Percentiles rank a stretch among this genome's conserved stretches.
These are phyloP conservation scores for Umbelopsis ramanniana DNA, from an alignment of 192 early-diverging fungal species.

Conservation along the genomic window DNA sequence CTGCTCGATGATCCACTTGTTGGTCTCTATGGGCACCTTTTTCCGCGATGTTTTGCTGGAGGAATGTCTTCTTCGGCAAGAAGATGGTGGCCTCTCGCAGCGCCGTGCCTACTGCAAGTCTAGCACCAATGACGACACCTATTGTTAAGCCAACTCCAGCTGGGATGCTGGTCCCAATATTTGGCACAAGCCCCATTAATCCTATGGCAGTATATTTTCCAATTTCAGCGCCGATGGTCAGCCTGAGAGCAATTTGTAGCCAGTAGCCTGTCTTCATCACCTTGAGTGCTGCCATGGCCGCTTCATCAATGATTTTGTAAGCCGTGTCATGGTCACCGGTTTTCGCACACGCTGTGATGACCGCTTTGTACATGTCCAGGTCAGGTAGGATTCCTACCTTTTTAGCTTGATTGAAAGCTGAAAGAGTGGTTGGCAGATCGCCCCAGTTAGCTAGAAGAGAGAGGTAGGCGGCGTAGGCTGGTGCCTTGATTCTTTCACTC, in stretches of 20 bases:
- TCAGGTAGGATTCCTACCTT: conserved; percentile 13
- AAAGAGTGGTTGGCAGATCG: conserved; percentile 2
- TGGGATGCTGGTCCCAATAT: neutral
- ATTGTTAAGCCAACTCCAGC: conserved; percentile 1
- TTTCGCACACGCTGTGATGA: conserved; percentile 23
- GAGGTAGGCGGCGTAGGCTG: conserved; percentile 7
- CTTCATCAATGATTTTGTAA: conserved; percentile 6
- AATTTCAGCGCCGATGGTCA: conserved; percentile 9
- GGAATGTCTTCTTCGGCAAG: neutral
- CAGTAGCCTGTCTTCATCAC: conserved; percentile 14
- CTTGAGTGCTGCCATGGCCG: conserved; percentile 2
- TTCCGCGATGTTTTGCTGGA: conserved; percentile 15
- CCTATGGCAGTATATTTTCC: conserved; percentile 22
- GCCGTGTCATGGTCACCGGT: conserved; percentile 4
- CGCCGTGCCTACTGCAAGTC: conserved; percentile 4
- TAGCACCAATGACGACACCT: neutral
- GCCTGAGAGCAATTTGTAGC: conserved; percentile 15
- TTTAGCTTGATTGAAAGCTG: conserved; percentile 2
- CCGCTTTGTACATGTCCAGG: conserved; percentile 23
- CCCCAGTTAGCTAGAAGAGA: conserved; percentile 7
- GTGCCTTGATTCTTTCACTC: neutral
- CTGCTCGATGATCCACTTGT: neutral
- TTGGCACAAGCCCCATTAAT: conserved; percentile 2
- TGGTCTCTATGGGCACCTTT: conserved; percentile 10
- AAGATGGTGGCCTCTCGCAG: conserved; percentile 12